Evolutionary conservation across 306 rosid species (phyloP).

Genomic region (Vachellia collinsii): DNA sequence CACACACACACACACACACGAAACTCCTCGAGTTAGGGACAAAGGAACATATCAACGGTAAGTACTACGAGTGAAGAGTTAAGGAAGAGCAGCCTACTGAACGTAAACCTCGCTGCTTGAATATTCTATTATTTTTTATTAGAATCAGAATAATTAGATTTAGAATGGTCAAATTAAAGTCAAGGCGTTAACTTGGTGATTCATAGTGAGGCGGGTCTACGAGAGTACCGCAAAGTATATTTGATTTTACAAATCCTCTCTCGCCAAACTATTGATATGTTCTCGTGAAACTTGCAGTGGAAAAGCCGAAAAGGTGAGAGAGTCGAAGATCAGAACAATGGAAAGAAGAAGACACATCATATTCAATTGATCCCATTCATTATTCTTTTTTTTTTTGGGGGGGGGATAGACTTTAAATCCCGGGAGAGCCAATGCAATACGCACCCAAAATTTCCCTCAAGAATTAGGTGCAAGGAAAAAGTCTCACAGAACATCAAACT

Average conservation of each 20-base stretch:
- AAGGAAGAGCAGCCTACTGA: background rate
- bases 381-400: background rate
- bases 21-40: background rate
- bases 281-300: background rate
- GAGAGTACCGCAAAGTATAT: background rate
- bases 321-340: background rate
- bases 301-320: background rate
- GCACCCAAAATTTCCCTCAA: slow-evolving; percentile 4
- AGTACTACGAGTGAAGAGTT: background rate
- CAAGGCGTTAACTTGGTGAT: background rate
- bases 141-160: background rate
- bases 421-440: slow-evolving; percentile 14
- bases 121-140: background rate
- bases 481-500: background rate
- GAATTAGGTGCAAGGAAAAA: background rate
- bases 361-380: background rate
- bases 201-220: background rate
- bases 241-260: background rate
- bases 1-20: background rate
- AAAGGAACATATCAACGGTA: background rate
- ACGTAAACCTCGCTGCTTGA: background rate
- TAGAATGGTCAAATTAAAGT: background rate
- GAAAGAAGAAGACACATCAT: slow-evolving; percentile 4
- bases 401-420: background rate
- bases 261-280: background rate